phyloP scores from a whole-genome alignment of 129 eudicot genomes.

The Gnaphalium uliginosum region DNA sequence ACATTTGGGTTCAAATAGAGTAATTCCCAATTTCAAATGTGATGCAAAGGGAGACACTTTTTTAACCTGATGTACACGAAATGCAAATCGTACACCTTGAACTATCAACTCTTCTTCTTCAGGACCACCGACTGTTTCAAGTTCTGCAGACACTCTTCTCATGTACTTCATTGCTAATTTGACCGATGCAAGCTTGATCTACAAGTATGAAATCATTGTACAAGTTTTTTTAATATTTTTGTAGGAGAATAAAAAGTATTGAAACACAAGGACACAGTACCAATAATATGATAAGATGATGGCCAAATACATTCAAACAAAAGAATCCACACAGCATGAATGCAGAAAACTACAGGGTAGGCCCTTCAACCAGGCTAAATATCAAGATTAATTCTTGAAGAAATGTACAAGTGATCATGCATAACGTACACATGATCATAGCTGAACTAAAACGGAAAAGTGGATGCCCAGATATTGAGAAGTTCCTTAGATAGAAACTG shows the following conservation, averaged over 20 bases:
- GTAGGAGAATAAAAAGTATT: background rate
- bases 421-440: slow-evolving; percentile 18
- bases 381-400: background rate
- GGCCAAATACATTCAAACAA: slow-evolving; percentile 26
- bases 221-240: slow-evolving; percentile 8
- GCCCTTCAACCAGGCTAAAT: slow-evolving; percentile 14
- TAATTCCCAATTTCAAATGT: background rate
- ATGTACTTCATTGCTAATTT: slow-evolving; percentile 94
- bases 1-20: background rate
- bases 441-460: no score
- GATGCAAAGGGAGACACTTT: background rate
- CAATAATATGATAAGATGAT: slow-evolving; percentile 11
- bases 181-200: slow-evolving; percentile 97
- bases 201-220: slow-evolving; percentile 30
- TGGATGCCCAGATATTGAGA: no score
- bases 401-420: slow-evolving; percentile 14
- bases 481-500: no score
- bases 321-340: slow-evolving; percentile 23
- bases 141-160: slow-evolving; percentile 89
- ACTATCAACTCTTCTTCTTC: slow-evolving; percentile 95
- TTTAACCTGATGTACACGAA: slow-evolving; percentile 91
- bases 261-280: slow-evolving; percentile 23
- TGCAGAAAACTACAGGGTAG: slow-evolving; percentile 16
- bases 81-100: slow-evolving; percentile 90
- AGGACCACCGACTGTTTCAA: slow-evolving; percentile 75